phyloP scores from a whole-genome alignment of 2,329 filamentous ascomycete genomes.

The Cordyceps tenuipes region DNA sequence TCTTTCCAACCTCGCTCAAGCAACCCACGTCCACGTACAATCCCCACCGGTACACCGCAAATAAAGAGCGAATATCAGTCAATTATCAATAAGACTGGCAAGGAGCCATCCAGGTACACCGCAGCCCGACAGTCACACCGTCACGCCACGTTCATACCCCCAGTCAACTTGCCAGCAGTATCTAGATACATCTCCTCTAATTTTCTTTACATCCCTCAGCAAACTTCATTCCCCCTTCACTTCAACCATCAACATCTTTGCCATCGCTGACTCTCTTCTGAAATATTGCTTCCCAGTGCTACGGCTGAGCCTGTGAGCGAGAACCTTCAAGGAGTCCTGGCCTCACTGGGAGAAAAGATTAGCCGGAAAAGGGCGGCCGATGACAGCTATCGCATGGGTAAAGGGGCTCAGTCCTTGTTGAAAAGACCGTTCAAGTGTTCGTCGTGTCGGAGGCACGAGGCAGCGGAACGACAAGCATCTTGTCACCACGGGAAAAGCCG shows the following conservation, averaged over 20 bases:
- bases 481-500: background rate
- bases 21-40: background rate
- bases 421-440: background rate
- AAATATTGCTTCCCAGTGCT: background rate
- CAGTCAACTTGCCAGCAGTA: background rate
- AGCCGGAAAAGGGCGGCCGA: background rate
- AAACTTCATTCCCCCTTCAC: background rate
- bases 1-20: too few relatives aligned
- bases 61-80: background rate
- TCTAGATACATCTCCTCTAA: background rate
- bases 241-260: background rate
- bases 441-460: background rate
- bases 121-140: background rate
- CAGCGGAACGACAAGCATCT: background rate
- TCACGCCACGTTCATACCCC: background rate
- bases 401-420: constrained; percentile 6
- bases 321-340: background rate
- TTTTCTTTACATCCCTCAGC: background rate
- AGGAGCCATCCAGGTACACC: background rate
- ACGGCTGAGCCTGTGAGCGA: background rate
- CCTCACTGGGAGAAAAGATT: background rate
- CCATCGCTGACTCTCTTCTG: background rate
- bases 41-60: too few relatives aligned
- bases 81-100: background rate
- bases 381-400: background rate